phyloP scores from a whole-genome alignment of 1,284 basidiomycete genomes.

The Trichosporon inkin region DNA sequence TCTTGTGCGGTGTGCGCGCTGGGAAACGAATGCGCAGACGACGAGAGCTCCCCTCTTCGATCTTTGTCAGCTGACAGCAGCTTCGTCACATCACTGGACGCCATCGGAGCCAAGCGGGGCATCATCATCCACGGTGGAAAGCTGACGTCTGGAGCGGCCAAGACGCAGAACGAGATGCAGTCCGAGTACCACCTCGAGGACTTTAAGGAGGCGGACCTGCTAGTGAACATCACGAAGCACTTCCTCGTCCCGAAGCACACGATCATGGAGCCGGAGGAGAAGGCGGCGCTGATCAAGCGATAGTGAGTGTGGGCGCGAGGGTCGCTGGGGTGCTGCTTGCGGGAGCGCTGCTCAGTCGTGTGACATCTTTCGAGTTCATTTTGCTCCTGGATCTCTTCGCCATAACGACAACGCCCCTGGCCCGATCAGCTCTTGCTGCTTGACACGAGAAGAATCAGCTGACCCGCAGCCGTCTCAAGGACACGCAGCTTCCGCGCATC shows the following conservation, averaged over 20 bases:
- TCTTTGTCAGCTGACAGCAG: constrained; percentile 53
- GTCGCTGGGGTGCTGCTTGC: constrained; percentile 2
- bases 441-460: too few species aligned
- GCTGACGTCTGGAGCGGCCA: constrained; percentile 94
- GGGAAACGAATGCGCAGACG: neutral
- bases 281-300: constrained; percentile 78
- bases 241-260: constrained; percentile 92
- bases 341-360: neutral
- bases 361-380: too few species aligned
- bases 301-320: constrained; percentile 64
- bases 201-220: constrained; percentile 90
- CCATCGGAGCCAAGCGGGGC: constrained; percentile 81
- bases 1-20: neutral
- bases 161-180: constrained; percentile 88
- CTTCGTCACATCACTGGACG: constrained; percentile 78
- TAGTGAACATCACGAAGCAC: constrained; percentile 97
- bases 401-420: too few species aligned
- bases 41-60: neutral
- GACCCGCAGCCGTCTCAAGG: constrained; percentile 77
- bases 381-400: too few species aligned
- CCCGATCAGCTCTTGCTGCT: too few species aligned
- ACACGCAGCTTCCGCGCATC: constrained; percentile 95
- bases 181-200: constrained; percentile 85
- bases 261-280: constrained; percentile 80
- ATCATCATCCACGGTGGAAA: constrained; percentile 94